phyloP scores from a whole-genome alignment of 768 basidiomycete species.

The Kwoniella sp. region DNA sequence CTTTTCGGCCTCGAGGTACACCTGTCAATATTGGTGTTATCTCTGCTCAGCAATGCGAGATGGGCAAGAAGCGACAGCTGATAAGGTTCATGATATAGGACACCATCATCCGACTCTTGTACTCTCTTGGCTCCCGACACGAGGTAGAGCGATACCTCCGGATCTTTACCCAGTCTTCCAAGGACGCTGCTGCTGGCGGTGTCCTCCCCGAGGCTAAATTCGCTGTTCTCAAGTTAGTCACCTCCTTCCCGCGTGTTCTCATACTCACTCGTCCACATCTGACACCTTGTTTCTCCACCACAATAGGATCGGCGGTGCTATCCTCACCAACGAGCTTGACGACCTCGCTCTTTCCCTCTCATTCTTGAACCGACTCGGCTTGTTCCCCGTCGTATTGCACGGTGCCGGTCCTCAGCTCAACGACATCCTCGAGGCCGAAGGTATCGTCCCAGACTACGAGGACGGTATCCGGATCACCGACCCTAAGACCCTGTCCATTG shows the following conservation, averaged over 20 bases:
- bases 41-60: neutral
- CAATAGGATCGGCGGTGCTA: constrained; percentile 79
- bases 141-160: constrained; percentile 98
- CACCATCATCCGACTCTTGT: constrained; percentile 92
- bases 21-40: neutral
- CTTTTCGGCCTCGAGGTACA: neutral
- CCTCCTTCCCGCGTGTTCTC: no score
- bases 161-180: constrained; percentile 93
- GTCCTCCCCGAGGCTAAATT: constrained; percentile 71
- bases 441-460: constrained; percentile 92
- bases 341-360: constrained; percentile 93
- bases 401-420: constrained; percentile 93
- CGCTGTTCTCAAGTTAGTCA: constrained; percentile 79
- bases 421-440: constrained; percentile 86
- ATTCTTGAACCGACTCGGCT: constrained; percentile 92
- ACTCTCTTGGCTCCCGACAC: constrained; percentile 94
- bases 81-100: constrained; percentile 63
- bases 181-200: constrained; percentile 63
- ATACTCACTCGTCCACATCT: neutral
- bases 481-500: constrained; percentile 89
- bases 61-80: neutral
- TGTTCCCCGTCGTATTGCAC: constrained; percentile 97
- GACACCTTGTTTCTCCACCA: constrained; percentile 2
- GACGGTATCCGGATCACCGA: constrained; percentile 98
- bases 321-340: constrained; percentile 80